phyloP scores from a whole-genome alignment of 495 filamentous ascomycete genomes.

The Rusavskia elegans region DNA sequence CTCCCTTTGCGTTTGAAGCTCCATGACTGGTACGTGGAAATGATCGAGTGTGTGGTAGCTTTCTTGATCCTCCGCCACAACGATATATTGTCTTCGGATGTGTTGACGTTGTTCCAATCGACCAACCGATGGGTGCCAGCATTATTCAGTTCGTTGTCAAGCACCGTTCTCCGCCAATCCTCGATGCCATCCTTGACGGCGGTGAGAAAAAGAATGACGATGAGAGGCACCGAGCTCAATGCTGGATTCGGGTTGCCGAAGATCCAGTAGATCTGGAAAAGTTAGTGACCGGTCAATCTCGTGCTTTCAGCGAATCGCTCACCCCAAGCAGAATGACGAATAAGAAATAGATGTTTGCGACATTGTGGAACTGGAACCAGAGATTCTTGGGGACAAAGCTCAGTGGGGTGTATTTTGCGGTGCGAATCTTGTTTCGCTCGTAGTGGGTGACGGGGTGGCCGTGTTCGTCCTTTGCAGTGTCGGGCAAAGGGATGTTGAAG shows the following conservation, averaged over 20 bases:
- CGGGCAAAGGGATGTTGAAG: conserved; percentile 75
- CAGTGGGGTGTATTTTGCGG: conserved; percentile 89
- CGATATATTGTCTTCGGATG: conserved; percentile 69
- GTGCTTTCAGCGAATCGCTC: conserved; percentile 25
- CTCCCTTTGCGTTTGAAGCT: conserved; percentile 27
- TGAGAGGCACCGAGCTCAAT: conserved; percentile 78
- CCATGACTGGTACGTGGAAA: conserved; percentile 38
- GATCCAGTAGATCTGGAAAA: conserved; percentile 73
- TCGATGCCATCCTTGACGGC: conserved; percentile 95
- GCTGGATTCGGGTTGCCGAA: conserved; percentile 88
- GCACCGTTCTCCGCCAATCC: conserved; percentile 82
- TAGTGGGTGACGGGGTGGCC: conserved; percentile 55
- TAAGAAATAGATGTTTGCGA: conserved; percentile 96
- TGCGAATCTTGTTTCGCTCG: conserved; percentile 90
- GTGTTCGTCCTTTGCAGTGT: conserved; percentile 66
- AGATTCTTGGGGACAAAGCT: conserved; percentile 97
- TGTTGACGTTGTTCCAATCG: conserved; percentile 88
- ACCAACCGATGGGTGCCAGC: conserved; percentile 80
- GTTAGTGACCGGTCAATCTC: conserved; percentile 4
- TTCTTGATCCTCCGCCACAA: conserved; percentile 89
- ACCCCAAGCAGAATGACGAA: conserved; percentile 91
- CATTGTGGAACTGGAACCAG: conserved; percentile 95
- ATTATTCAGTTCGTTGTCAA: conserved; percentile 93
- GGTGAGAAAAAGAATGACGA: conserved; percentile 86
- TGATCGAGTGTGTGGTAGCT: conserved; percentile 51